Base-by-base conservation (phyloP, 2,329 filamentous ascomycete species). In the Colletotrichum graminicola region DNA sequence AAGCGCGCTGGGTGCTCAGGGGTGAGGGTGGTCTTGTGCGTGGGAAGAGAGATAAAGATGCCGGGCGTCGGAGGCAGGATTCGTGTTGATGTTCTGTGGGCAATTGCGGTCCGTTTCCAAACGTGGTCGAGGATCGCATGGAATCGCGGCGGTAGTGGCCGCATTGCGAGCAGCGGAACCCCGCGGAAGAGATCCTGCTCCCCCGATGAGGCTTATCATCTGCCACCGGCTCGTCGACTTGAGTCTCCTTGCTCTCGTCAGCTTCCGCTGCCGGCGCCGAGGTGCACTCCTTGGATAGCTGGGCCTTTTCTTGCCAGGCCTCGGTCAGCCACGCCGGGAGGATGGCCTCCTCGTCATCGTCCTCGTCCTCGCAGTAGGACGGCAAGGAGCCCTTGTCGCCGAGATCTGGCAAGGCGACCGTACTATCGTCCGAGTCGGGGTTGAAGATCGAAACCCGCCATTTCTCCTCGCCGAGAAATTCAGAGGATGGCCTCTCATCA, bases 401-500 rank as follows among this genome's bases (percentile, higher is more conserved):
- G 16, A 43, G 26, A 11, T 45, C 56, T 3, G 41, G 41, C 11
- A 43, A 45, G 6, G 49, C 45, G 18, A 16, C 5, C 2, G 66
- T 69, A 6, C 29, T 43, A 26, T 51, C 34, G 41, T 66, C 62
- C 14, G 66, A 60, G 34, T 60, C 23, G 7, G 45, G 56, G 8
- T 41, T 60, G 23, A 60, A 21, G 7, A 72, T 60, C 26, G 54
- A 71, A 39, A 68, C 61, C 7, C 66, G 69, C 10, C n/a, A 26
- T 12, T 54, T 39, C 32, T 72, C 69, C 32, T 54, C 59, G 14
- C 69, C 69, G 32, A 72, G 54, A 12, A 64, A 55, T 16, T 69
- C 69, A 14, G 69, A 64, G 14, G 66, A 72, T 8, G 69, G 59
- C 7, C 66, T 47, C 32, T 36, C 49, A 0, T 23, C 69, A 21